Conservation (phyloP, 2,329 filamentous ascomycete genomes). For the Neoscytalidium dimidiatum region DNA sequence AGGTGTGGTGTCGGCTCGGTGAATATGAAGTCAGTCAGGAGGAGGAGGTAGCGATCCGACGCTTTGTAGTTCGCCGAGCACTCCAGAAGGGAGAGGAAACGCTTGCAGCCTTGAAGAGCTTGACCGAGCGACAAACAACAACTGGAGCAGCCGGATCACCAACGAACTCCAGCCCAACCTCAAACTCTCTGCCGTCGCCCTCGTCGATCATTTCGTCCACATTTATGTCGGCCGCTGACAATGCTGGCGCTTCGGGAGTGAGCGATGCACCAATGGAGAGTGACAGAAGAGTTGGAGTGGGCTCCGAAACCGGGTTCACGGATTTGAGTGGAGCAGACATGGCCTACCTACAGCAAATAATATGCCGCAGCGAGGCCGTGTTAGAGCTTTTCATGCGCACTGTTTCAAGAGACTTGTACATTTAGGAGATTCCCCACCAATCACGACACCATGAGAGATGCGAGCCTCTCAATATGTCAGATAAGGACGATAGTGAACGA, state of each 20-base stretch:
- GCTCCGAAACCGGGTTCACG: neutral
- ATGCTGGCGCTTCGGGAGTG: too few species aligned
- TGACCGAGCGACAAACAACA: neutral
- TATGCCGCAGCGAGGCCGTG: neutral
- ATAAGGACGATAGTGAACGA: too few species aligned
- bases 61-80: neutral
- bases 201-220: neutral
- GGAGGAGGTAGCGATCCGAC: neutral
- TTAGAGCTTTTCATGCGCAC: neutral
- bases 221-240: too few species aligned
- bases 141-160: neutral
- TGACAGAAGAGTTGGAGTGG: neutral
- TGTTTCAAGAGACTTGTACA: neutral
- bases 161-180: neutral
- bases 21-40: conserved; percentile 2
- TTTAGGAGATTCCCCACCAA: neutral
- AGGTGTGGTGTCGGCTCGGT: neutral
- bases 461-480: too few species aligned
- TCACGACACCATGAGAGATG: neutral
- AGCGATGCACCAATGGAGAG: neutral
- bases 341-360: neutral
- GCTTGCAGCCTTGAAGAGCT: neutral
- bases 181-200: neutral
- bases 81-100: neutral
- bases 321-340: neutral